These are phyloP conservation scores for Hypericum androsaemum DNA, from an alignment of 345 rosid species.

Conservation along the genomic window DNA sequence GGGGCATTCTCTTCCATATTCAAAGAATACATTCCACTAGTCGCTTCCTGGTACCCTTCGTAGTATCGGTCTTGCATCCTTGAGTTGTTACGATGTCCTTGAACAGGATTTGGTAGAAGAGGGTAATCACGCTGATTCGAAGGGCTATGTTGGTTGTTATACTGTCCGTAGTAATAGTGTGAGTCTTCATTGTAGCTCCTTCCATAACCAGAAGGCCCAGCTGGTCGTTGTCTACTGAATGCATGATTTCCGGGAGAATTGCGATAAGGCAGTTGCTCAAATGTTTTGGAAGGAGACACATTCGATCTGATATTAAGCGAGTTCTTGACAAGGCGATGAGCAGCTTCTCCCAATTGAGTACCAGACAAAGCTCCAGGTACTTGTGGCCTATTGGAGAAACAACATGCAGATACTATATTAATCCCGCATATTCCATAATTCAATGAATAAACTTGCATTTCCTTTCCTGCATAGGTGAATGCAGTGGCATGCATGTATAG, in stretches of 20 bases:
- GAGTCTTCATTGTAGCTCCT: constrained; percentile 39
- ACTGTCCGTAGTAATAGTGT: constrained; percentile 32
- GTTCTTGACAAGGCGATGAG: constrained; percentile 92
- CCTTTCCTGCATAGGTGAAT: constrained; percentile 1
- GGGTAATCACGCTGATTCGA: constrained; percentile 33
- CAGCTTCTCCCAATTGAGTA: constrained; percentile 73
- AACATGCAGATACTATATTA: too few species aligned
- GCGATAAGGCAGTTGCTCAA: constrained; percentile 36
- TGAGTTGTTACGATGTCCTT: constrained; percentile 30
- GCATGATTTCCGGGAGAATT: constrained; percentile 35
- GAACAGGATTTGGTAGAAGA: constrained; percentile 32
- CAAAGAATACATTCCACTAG: constrained; percentile 44
- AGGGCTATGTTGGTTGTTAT: constrained; percentile 32
- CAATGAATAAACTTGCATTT: too few species aligned
- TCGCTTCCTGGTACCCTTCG: constrained; percentile 38
- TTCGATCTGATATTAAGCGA: constrained; percentile 65
- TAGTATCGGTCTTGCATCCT: constrained; percentile 38
- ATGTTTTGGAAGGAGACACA: constrained; percentile 37
- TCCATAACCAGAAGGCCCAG: constrained; percentile 47
- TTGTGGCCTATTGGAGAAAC: constrained; percentile 36
- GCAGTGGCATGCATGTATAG: not conserved
- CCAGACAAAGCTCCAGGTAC: constrained; percentile 80
- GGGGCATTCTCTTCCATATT: constrained; percentile 38
- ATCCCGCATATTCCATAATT: too few species aligned
- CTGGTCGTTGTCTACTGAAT: constrained; percentile 37